Evolutionary conservation across 306 rosid species (phyloP), one percentile per base, ranked within the genome.

Genomic region (Quercus variabilis): DNA sequence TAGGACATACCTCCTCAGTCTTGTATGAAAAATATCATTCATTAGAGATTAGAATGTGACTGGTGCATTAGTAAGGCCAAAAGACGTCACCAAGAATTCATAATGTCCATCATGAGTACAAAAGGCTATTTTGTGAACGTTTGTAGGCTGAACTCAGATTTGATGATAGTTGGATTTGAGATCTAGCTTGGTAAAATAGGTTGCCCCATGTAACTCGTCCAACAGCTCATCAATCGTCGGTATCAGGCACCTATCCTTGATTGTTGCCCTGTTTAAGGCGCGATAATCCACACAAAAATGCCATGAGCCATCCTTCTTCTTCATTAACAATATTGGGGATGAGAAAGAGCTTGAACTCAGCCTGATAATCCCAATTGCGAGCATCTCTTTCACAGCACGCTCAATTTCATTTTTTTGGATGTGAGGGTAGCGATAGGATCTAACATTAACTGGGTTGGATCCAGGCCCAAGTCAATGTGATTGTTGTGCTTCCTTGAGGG

Each of bases 291-390:
- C 20, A 69, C 73, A 69, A 69, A 69, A 69, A 2, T 0, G 14
- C 55, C 17, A 38, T 1, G 19, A 10, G 6, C 35, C 19, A 1
- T 60, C 68, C 14, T 60, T 25, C 5, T 60, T 60, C 13, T 60
- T 60, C 0, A 60, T 3, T 1, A 60, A 2, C 6, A 60, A 11
- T 10, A 60, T 0, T 4, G 19, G 35, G 0, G 73, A 69, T 0
- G 73, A n/a, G 12, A 41, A 41, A 6, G 30, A 28, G 8, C 55
- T 38, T 0, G 1, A 13, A 3, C 30, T 69, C 0, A 4, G 23
- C 0, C 1, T 6, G 1, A 38, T 69, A 2, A 41, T 3, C 0
- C 31, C 0, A 0, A 2, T 9, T 0, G 4, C 1, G 0, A 69
- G 6, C 73, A 41, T 38, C 1, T 69, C 73, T 3, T 11, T 5